Conservation (phyloP, 306 rosid genomes). For the Rosa multiflora region DNA sequence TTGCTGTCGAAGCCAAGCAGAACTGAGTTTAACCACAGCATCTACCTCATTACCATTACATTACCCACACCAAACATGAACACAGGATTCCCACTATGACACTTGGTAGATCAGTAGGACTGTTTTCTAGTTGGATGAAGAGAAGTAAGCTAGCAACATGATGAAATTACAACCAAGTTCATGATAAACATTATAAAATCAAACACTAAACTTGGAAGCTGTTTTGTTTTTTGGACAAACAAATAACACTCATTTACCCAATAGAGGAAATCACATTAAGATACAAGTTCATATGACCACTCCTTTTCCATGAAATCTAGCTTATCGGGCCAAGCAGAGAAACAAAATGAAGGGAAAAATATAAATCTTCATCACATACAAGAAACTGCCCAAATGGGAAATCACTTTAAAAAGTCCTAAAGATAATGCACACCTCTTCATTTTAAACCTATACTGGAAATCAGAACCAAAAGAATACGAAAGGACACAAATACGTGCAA, state of each 20-base stretch:
- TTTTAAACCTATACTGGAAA: slow-evolving; percentile 56
- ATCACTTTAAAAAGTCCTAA: slow-evolving; percentile 25
- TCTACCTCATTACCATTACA: background rate
- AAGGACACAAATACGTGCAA: slow-evolving; percentile 47
- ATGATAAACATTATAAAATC: background rate
- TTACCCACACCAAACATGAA: background rate
- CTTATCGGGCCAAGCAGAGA: slow-evolving; percentile 19
- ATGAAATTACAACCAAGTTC: background rate
- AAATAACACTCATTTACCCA: slow-evolving; percentile 1
- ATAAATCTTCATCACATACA: slow-evolving; percentile 37
- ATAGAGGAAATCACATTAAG: slow-evolving; percentile 20
- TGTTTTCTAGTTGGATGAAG: background rate
- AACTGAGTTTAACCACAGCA: background rate
- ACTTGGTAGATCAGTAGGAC: background rate
- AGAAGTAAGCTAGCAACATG: background rate
- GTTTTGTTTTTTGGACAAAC: background rate
- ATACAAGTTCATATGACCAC: slow-evolving; percentile 30
- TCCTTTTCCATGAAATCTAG: slow-evolving; percentile 27
- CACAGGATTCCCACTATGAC: background rate
- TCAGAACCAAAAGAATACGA: slow-evolving; percentile 43
- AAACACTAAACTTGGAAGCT: background rate
- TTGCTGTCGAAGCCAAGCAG: background rate
- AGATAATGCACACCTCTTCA: slow-evolving; percentile 63
- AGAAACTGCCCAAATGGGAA: slow-evolving; percentile 17
- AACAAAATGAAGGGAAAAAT: slow-evolving; percentile 8